Percentiles rank a stretch among this genome's conserved stretches.
These are phyloP conservation scores for Canavalia gladiata DNA, from an alignment of 306 rosid species.

Conservation along the genomic window DNA sequence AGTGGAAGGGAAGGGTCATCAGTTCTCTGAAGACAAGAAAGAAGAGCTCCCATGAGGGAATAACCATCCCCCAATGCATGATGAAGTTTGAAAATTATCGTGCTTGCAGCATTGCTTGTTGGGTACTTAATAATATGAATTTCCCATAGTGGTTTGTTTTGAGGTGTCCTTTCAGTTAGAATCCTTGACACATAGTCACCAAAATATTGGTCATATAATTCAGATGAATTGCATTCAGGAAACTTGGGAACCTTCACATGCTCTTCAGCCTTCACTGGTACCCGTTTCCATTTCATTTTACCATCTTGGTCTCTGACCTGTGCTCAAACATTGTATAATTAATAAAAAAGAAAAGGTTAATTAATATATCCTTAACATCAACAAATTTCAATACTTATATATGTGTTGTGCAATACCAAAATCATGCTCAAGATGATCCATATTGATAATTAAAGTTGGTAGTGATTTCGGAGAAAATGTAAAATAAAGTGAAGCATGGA, in stretches of 20 bases:
- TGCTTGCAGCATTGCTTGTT: constrained; percentile 61
- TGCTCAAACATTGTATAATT: neutral
- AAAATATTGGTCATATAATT: constrained; percentile 51
- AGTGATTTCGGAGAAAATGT: neutral
- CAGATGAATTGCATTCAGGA: constrained; percentile 47
- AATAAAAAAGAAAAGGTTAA: neutral
- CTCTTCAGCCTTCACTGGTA: constrained; percentile 60
- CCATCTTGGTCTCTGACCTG: constrained; percentile 56
- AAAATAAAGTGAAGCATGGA: neutral
- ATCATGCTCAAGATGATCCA: too few relatives aligned
- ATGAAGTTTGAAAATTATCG: constrained; percentile 55
- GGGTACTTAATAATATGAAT: constrained; percentile 65
- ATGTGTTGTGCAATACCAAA: neutral
- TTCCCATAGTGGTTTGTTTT: constrained; percentile 67
- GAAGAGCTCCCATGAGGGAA: constrained; percentile 70
- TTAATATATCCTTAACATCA: neutral
- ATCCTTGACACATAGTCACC: constrained; percentile 54
- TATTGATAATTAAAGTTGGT: neutral
- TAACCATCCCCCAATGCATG: constrained; percentile 78
- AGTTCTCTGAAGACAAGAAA: constrained; percentile 62
- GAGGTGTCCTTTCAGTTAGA: constrained; percentile 38
- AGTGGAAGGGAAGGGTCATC: constrained; percentile 69
- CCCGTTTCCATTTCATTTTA: constrained; percentile 60
- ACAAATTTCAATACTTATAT: neutral
- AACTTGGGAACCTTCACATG: constrained; percentile 59